Evolutionary conservation across 2,329 filamentous ascomycete genomes (phyloP), one percentile per base, ranked within the genome.

Genomic region (Emmonsiellopsis sp.): DNA sequence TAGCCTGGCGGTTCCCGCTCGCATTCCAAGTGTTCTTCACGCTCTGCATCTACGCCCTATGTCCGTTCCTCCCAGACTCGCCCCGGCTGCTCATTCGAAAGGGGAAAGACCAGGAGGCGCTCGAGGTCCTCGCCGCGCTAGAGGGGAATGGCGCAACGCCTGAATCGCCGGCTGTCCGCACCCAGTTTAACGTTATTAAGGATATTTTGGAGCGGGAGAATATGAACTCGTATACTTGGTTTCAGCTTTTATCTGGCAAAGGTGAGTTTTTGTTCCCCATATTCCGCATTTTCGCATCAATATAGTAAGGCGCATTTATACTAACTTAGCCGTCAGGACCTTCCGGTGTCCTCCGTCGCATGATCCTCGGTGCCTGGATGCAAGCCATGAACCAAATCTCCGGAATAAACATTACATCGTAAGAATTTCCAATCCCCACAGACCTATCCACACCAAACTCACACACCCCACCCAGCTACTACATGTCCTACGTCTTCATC

Each of bases 331-430:
- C 14, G 7, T 14, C 40, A 60, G 58, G 70, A 0, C 70, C 69
- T 7, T 63, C 68, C 13, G 70, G 70, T 34, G 69, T 73, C 9
- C 58, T 75, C 14, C 65, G 73, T 13, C 65, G 73, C 2, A 70
- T 76, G 63, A 65, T 74, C 17, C 63, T 77, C 0, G 74, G 74
- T 9, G 72, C 73, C 34, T 73, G 71, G 60, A 68, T 67, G 57
- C 69, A 71, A 52, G 63, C 66, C 6, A 68, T 68, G 58, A 66
- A 69, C 36, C 67, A 70, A 55, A 61, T 70, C 36, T 60, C 59
- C 3, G 69, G 68, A 4, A 71, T 71, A 51, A 70, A 71, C 51
- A 63, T 70, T 32, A 70, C 65, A 4, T 56, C 55, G 56, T 55
- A 51, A 55, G 57, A 50, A 1, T 34, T 32, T 14, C n/a, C 17